Evolutionary conservation across 2,329 filamentous ascomycete genomes (phyloP).

Genomic region (Phyllosticta citriasiana): DNA sequence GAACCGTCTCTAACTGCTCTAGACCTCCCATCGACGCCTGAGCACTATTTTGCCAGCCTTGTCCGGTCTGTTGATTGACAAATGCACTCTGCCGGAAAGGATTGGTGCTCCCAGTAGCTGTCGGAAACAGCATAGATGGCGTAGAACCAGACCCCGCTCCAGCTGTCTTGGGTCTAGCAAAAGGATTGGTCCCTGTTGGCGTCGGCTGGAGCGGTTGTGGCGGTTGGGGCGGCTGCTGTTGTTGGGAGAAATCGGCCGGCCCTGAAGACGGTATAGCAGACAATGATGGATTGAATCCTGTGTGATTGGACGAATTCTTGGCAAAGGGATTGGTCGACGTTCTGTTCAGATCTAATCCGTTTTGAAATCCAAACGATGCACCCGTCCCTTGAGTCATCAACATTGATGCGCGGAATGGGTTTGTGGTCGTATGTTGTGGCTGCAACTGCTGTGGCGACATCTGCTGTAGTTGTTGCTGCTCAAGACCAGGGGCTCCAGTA

Average conservation of each 20-base stretch:
- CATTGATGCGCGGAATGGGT: conserved; percentile 63
- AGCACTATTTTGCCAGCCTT: conserved; percentile 72
- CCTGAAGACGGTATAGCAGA: conserved; percentile 15
- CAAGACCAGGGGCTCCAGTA: neutral
- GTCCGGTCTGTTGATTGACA: conserved; percentile 77
- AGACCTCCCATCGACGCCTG: conserved; percentile 72
- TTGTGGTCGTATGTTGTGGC: conserved; percentile 55
- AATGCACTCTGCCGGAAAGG: conserved; percentile 89
- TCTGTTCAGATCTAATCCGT: conserved; percentile 34
- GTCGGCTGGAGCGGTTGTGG: conserved; percentile 42
- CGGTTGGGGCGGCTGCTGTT: conserved; percentile 11
- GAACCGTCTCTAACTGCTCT: conserved; percentile 68
- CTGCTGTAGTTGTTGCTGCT: conserved; percentile 13
- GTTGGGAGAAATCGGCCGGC: conserved; percentile 17
- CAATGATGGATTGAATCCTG: conserved; percentile 11
- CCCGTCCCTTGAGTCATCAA: neutral
- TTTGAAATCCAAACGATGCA: neutral
- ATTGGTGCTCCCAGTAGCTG: conserved; percentile 82
- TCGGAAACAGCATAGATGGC: conserved; percentile 44
- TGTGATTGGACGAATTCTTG: conserved; percentile 37
- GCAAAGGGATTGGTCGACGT: conserved; percentile 85
- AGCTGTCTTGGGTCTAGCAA: conserved; percentile 42
- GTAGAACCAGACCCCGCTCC: conserved; percentile 14
- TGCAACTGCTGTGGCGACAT: conserved; percentile 31
- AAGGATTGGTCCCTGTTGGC: conserved; percentile 63